Evolutionary conservation across 2,329 filamentous ascomycete species (phyloP), one percentile per base, ranked within the genome.

Genomic region (Neonectria magnoliae): DNA sequence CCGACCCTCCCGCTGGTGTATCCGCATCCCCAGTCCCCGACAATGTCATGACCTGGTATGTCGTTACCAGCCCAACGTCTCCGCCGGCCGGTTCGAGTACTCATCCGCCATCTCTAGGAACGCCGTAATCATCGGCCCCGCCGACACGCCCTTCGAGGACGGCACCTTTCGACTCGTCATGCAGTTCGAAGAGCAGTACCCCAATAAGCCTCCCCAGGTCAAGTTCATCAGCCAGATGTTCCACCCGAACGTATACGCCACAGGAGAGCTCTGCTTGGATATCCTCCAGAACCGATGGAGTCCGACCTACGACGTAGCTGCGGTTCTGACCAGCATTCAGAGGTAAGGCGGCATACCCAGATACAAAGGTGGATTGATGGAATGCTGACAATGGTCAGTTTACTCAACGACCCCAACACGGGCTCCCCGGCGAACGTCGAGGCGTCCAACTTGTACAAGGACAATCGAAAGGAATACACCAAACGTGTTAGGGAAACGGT

Each of bases 181-280:
- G 95, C 94, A 98, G 77, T 99, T 99, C 74, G 96, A 98, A 78
- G 96, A 99, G 80, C 94, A 97, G 76, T 99, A 99, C 75, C 96
- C 96, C 31, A 99, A 98, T 83, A 98, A 98, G 80, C 96, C 96
- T 5, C 96, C 96, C 0, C 92, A 94, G 36, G 96, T 98, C 82
- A 98, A 98, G 78, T 99, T 99, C 79, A 97, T 99, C 79, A 97
- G 93, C 80, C 90, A 96, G 79, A 99, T 99, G 96, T 99, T 99
- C 81, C 96, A 99, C 75, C 96, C 96, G 18, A 99, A 99, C 77
- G 96, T 99, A 62, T 99, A 99, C 78, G 94, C 93, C 57, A 98
- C 94, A 0, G 96, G 96, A 66, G 96, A 99, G 83, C 86, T 99
- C 55, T 99, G 96, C 77, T 83, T 99, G 71, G 96, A 99, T 77